Evolutionary conservation across 2,329 filamentous ascomycete genomes (phyloP), one percentile per base, ranked within the genome.

Genomic region (Cercospora nicotianae): DNA sequence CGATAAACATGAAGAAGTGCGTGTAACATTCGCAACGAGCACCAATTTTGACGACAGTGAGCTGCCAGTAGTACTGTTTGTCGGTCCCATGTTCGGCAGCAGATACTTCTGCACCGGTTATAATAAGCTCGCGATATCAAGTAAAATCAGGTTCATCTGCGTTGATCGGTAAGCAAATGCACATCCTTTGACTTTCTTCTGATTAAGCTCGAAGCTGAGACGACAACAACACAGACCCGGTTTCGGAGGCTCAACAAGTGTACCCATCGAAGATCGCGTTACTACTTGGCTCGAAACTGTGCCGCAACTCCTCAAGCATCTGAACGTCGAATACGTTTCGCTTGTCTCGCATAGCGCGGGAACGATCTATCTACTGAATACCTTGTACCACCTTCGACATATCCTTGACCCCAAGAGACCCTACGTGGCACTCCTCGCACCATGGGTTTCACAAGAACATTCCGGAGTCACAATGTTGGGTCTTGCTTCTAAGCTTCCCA

Each of bases 301-400:
- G 1, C 81, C 82, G 18, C 70, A 67, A 4, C 72, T 84, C 0
- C 73, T 84, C 5, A 42, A 72, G 4, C 66, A 76, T 51, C 75
- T 84, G 5, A 59, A 73, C 0, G 78, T 82, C 58, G 65, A 76
- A 64, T 77, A 81, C 65, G 77, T 84, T 18, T 74, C 72, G n/a
- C 68, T 84, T 0, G 73, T 79, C 1, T 74, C 78, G 18, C 82
- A 84, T 66, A 80, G 77, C 23, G 78, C 79, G 0, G 83, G 83
- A 2, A 81, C 81, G 0, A 75, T 83, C 1, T 84, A 81, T 66
- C 69, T 78, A 3, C 72, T 84, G 26, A 84, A 84, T 64, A 79
- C 81, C 4, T 72, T 84, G 18, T 71, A 72, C 33, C 69, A 75
- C 7, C 73, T 75, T 33, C 79, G 76, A 5, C 60, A 75, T 5